Conservation (phyloP, 106 monocot species). For the Platanthera zijinensis region DNA sequence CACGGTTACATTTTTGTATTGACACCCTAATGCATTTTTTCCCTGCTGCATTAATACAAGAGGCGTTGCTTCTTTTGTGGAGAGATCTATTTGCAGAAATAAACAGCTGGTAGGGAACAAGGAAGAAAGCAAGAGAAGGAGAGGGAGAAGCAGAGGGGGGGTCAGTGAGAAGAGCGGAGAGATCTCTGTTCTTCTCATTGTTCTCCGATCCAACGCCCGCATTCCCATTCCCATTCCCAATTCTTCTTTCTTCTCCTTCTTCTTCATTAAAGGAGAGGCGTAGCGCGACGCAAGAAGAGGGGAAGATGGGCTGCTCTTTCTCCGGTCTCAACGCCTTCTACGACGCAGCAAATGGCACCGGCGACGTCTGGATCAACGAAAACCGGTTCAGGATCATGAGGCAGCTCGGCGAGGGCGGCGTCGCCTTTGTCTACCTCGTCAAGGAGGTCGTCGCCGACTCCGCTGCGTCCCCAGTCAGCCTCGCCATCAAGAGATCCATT, state of each 20-base stretch:
- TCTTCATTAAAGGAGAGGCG: background rate
- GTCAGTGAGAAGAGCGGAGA: conserved; percentile 8
- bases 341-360: conserved; percentile 75
- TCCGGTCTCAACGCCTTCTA: conserved; percentile 88
- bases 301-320: conserved; percentile 87
- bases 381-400: conserved; percentile 78
- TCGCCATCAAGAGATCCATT: conserved; percentile 36
- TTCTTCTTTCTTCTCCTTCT: background rate
- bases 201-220: background rate
- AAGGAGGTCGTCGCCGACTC: conserved; percentile 52
- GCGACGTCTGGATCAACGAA: conserved; percentile 97
- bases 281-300: background rate
- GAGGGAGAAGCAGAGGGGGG: no score
- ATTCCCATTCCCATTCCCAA: background rate
- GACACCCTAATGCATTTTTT: no score
- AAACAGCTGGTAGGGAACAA: background rate
- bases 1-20: no score
- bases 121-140: background rate
- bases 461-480: conserved; percentile 5
- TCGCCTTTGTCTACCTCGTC: conserved; percentile 85
- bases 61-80: background rate
- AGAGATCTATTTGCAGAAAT: background rate
- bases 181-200: background rate
- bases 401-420: conserved; percentile 92
- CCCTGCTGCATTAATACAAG: background rate